A percentile compares a stretch with the other conserved stretches of the same genome.
Evolutionary conservation across 2,329 filamentous ascomycete genomes (phyloP).

Genomic region (Trichoderma aggressivum): DNA sequence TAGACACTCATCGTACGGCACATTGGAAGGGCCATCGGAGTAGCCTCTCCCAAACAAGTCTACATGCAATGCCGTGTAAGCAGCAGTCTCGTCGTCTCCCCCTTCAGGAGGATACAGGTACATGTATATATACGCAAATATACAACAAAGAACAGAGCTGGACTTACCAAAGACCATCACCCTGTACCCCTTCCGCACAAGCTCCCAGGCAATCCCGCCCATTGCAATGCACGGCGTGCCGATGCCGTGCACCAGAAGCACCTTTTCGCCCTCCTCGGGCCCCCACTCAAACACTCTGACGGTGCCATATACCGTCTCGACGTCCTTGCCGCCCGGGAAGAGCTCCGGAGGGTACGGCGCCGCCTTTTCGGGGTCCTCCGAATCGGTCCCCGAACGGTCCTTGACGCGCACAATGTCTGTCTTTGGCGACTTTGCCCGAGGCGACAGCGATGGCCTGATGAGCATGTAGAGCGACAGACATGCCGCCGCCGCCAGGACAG

Average conservation of each 20-base stretch:
- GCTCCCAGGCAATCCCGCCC: slow-evolving; percentile 60
- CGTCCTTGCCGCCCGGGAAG: slow-evolving; percentile 66
- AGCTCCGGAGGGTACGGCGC: slow-evolving; percentile 66
- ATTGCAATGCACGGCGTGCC: slow-evolving; percentile 72
- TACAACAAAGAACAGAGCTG: neutral
- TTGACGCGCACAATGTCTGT: slow-evolving; percentile 7
- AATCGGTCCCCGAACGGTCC: neutral
- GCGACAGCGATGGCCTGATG: slow-evolving; percentile 26
- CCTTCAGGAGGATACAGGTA: neutral
- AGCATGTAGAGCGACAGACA: slow-evolving; percentile 38
- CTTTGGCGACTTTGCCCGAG: slow-evolving; percentile 15
- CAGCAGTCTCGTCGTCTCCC: neutral
- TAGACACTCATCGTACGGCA: slow-evolving; percentile 61
- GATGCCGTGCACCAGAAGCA: slow-evolving; percentile 77
- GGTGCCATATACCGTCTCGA: slow-evolving; percentile 66
- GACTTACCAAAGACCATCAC: slow-evolving; percentile 73
- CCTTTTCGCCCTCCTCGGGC: slow-evolving; percentile 64
- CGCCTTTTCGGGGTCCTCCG: neutral
- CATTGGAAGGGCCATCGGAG: slow-evolving; percentile 60
- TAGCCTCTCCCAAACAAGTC: slow-evolving; percentile 77
- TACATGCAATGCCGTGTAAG: slow-evolving; percentile 27
- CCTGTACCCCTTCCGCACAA: slow-evolving; percentile 64
- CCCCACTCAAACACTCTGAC: slow-evolving; percentile 80
- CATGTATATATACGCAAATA: neutral
- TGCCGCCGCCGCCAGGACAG: slow-evolving; percentile 24